Base-by-base conservation (phyloP, 1,284 basidiomycete species). In the Ustilago tritici region DNA sequence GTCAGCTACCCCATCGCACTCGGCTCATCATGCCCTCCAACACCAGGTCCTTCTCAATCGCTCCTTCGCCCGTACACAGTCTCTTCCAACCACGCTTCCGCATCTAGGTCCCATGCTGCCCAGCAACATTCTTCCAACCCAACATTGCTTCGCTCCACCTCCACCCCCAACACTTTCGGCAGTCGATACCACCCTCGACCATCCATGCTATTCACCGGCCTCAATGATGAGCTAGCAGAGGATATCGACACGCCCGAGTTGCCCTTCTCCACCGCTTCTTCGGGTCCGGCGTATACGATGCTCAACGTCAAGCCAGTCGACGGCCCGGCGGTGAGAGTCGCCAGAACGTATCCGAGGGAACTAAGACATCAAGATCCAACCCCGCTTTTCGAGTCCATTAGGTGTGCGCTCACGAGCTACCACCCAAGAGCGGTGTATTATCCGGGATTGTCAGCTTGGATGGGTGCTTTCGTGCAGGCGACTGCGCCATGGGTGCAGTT, bases 211-310 rank as follows among this genome's bases (percentile, higher is more conserved):
- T 56, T 46, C 32, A 31, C 46, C 5, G 15, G 31, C 12, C 43
- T 32, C n/a, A 23, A 47, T 8, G 38, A n/a, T 2, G 11, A 17
- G 11, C 28, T 32, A 28, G 23, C 31, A 11, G 52, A 61, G 31
- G 56, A 56, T 5, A 32, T 43, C 19, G 12, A 32, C 28, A 34
- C 41, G 8, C 57, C 70, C 23, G 46, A 63, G 19, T 72, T 72
- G 32, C 70, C 70, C 34, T 72, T 72, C 49, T 72, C 70, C n/a
- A 72, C 65, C 47, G 70, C 70, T 8, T 56, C 52, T n/a, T 72
- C 70, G 1, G 70, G 65, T 9, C 70, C 70, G 0, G 70, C 65
- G 17, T 63, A 57, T 11, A 67, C 57, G 0, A 34, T 54, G n/a
- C 47, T 72, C 28, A 31, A 46, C 23, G 7, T 49, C 43, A 62